Evolutionary conservation across 257 asterid genomes (phyloP).

Genomic region (Solanum appendiculatum): DNA sequence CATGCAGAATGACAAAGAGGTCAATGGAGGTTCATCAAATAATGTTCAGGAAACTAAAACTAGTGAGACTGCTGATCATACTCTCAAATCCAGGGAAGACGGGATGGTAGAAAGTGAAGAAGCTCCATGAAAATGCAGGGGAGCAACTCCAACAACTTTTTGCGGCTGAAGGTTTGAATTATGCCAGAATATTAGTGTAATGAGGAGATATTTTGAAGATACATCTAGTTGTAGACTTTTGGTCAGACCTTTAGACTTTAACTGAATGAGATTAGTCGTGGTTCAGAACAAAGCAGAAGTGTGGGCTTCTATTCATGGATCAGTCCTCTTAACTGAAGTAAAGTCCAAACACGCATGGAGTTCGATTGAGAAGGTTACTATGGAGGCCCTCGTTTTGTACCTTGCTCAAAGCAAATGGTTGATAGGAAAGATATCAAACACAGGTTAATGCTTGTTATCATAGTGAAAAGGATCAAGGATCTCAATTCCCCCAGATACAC

Average conservation of each 20-base stretch:
- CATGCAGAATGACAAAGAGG: conserved; percentile 1
- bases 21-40: conserved; percentile 5
- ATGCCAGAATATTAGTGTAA: not conserved
- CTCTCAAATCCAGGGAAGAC: conserved; percentile 9
- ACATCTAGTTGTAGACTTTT: not conserved
- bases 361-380: not conserved
- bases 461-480: not conserved
- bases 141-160: not conserved
- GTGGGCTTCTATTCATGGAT: not conserved
- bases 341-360: not conserved
- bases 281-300: not conserved
- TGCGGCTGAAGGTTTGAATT: not conserved
- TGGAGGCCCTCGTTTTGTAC: not conserved
- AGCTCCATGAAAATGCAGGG: conserved; percentile 3
- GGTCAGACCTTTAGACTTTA: not conserved
- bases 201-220: not conserved
- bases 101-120: conserved; percentile 4
- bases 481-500: not conserved
- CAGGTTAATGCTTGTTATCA: not conserved
- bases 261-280: not conserved
- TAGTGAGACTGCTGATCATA: conserved; percentile 9
- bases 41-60: conserved; percentile 10
- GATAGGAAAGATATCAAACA: not conserved
- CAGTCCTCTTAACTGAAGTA: not conserved
- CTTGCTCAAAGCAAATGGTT: not conserved